phyloP scores from a whole-genome alignment of 2,329 filamentous ascomycete genomes.

The Ceratocystis destructans region DNA sequence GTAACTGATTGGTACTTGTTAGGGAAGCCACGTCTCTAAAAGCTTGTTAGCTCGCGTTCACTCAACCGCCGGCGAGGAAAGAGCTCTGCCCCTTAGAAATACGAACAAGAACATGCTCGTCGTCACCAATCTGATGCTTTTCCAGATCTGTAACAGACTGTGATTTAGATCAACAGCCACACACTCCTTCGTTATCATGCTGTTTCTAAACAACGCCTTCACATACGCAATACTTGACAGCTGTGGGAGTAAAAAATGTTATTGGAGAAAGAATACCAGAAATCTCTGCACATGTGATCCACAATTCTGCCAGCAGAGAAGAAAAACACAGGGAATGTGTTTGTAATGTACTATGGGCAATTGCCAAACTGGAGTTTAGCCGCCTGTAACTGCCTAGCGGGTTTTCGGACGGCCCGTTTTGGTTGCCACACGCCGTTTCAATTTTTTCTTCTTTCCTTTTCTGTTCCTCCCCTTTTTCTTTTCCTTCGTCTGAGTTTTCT shows the following conservation, averaged over 20 bases:
- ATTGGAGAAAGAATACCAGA: constrained; percentile 1
- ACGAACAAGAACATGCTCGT: too few species aligned
- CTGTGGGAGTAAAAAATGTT: neutral
- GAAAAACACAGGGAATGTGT: neutral
- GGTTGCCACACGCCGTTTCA: constrained; percentile 17
- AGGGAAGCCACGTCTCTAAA: neutral
- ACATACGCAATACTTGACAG: neutral
- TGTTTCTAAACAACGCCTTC: neutral
- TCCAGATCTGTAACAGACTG: too few species aligned
- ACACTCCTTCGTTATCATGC: neutral
- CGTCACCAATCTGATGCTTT: too few species aligned
- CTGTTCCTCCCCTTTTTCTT: constrained; percentile 7
- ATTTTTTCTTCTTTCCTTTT: constrained; percentile 7
- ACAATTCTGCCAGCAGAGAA: constrained; percentile 12
- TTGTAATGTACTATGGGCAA: neutral
- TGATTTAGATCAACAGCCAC: too few species aligned
- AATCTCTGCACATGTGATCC: constrained; percentile 18
- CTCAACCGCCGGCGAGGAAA: too few species aligned
- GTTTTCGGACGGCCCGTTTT: constrained; percentile 9
- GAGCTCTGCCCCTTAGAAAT: too few species aligned
- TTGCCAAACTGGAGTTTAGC: constrained; percentile 10
- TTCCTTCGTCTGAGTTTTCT: constrained; percentile 6
- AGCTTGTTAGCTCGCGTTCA: neutral
- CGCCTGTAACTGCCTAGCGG: constrained; percentile 8
- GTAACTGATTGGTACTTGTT: neutral